Base-by-base conservation (phyloP, 768 basidiomycete species). In the Cystobasidiopsis lactophilus region DNA sequence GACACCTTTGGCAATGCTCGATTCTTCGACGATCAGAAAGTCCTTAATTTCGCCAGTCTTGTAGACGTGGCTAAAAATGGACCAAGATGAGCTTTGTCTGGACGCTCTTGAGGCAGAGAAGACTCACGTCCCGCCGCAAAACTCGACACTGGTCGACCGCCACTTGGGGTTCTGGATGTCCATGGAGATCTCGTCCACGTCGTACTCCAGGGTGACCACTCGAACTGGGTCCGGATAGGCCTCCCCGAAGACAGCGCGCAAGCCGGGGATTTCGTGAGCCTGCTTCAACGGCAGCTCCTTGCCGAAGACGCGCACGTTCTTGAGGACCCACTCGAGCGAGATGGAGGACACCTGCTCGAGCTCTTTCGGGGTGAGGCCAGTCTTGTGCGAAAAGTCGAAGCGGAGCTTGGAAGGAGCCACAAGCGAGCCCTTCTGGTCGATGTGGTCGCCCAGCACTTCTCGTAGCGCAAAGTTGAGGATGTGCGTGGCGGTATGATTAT, bases 401-500 rank as follows among this genome's bases (percentile, higher is more conserved):
- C 93, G 85, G 24, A 98, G 76, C 67, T 93, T 95, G 23, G 79
- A 77, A 0, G 88, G 85, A 1, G 93, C 88, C 57, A 98, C 93
- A 43, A 98, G 77, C 3, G 93, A 96, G 30, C 93, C 93, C 65
- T 84, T 93, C 66, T 98, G 93, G 66, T 96, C 93, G 55, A 96
- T 80, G 63, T 96, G 93, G 65, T 95, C 88, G 24, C 93, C 93
- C 11, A 96, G 77, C 11, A 85, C 76, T 63, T 96, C 93, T 33
- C 93, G 82, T 2, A 98, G 75, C 50, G 72, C 76, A 63, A 74
- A 98, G 71, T 98, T 98, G 60, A 98, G 81, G 60, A 98, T 93
- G 65, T 98, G 93, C 0, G 93, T 98, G 21, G 80, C 93, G 26
- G 93, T 96, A 69, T 98, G 93, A 63, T 98, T 98, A 68, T 86